These are phyloP conservation scores for Plasmodium vivax DNA, from an alignment of 169 alveolate species.

Conservation along the genomic window DNA sequence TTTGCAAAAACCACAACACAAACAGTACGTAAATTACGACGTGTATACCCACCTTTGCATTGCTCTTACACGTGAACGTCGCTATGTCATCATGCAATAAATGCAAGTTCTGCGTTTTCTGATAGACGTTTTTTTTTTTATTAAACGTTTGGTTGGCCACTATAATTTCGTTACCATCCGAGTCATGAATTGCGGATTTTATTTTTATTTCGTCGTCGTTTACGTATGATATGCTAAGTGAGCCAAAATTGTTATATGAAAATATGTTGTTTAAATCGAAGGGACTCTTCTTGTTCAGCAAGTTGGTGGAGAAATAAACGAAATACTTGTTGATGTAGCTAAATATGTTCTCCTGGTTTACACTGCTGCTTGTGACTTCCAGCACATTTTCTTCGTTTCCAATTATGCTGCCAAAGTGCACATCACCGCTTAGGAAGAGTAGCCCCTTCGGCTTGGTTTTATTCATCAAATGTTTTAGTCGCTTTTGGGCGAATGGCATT, in stretches of 20 bases:
- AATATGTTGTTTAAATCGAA: slow-evolving; percentile 37
- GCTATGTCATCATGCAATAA: slow-evolving; percentile 59
- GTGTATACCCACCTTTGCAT: slow-evolving; percentile 8
- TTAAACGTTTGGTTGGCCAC: slow-evolving; percentile 61
- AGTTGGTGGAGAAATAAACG: neutral
- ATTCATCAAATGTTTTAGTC: slow-evolving; percentile 78
- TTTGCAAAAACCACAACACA: slow-evolving; percentile 35
- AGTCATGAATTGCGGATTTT: slow-evolving; percentile 32
- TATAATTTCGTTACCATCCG: slow-evolving; percentile 47
- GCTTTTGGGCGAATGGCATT: slow-evolving; percentile 82
- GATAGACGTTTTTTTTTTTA: slow-evolving; percentile 46
- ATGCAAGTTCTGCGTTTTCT: slow-evolving; percentile 30
- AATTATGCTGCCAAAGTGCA: slow-evolving; percentile 81
- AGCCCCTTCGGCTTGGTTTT: slow-evolving; percentile 86
- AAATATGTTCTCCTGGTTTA: slow-evolving; percentile 51
- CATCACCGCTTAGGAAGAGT: slow-evolving; percentile 89
- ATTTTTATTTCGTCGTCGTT: slow-evolving; percentile 40
- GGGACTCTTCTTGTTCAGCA: slow-evolving; percentile 27
- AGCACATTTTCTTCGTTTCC: slow-evolving; percentile 78
- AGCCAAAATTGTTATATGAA: slow-evolving; percentile 53
- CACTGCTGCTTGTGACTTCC: slow-evolving; percentile 63
- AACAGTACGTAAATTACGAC: slow-evolving; percentile 22
- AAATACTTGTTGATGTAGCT: slow-evolving; percentile 42
- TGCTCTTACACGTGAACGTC: slow-evolving; percentile 37
- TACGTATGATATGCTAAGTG: slow-evolving; percentile 17